Conservation (phyloP, 352 stramenopile species). For the Globisporangium iwayamae region DNA sequence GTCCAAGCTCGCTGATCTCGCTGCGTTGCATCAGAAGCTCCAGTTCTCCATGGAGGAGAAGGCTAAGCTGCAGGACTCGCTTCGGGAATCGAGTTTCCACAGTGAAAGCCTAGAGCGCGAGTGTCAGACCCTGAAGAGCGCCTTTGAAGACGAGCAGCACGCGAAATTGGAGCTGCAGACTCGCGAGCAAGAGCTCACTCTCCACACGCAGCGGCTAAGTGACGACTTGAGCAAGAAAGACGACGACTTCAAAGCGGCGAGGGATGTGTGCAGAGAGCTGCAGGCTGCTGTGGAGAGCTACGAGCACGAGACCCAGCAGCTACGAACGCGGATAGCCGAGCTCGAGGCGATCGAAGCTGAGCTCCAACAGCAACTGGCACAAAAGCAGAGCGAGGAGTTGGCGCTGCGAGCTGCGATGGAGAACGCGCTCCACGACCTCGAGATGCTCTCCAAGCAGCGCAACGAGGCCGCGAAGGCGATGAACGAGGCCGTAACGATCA, state of each 20-base stretch:
- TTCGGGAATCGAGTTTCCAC: slow-evolving; percentile 31
- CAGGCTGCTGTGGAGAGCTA: slow-evolving; percentile 40
- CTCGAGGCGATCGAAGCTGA: slow-evolving; percentile 29
- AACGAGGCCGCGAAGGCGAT: slow-evolving; percentile 79
- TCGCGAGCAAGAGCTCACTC: slow-evolving; percentile 30
- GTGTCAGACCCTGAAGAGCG: slow-evolving; percentile 21
- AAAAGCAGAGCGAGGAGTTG: slow-evolving; percentile 43
- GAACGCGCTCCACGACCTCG: slow-evolving; percentile 54
- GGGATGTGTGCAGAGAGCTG: slow-evolving; percentile 46
- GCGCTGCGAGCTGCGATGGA: slow-evolving; percentile 66
- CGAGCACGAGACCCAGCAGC: slow-evolving; percentile 22
- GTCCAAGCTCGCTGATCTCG: slow-evolving; percentile 27
- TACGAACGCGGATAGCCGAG: slow-evolving; percentile 21
- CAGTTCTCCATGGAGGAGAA: slow-evolving; percentile 44
- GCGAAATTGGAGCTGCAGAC: slow-evolving; percentile 26
- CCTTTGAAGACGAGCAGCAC: slow-evolving; percentile 35
- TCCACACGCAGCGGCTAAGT: slow-evolving; percentile 32
- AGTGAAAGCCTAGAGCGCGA: slow-evolving; percentile 27
- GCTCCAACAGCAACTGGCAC: slow-evolving; percentile 36
- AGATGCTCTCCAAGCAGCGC: slow-evolving; percentile 59
- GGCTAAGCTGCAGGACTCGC: slow-evolving; percentile 29
- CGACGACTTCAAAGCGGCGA: slow-evolving; percentile 49
- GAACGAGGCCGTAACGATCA: slow-evolving; percentile 84
- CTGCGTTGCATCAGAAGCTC: slow-evolving; percentile 31
- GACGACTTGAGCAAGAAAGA: slow-evolving; percentile 30